phyloP scores from a whole-genome alignment of 2,329 filamentous ascomycete species.

The Pestalotiopsis fici region DNA sequence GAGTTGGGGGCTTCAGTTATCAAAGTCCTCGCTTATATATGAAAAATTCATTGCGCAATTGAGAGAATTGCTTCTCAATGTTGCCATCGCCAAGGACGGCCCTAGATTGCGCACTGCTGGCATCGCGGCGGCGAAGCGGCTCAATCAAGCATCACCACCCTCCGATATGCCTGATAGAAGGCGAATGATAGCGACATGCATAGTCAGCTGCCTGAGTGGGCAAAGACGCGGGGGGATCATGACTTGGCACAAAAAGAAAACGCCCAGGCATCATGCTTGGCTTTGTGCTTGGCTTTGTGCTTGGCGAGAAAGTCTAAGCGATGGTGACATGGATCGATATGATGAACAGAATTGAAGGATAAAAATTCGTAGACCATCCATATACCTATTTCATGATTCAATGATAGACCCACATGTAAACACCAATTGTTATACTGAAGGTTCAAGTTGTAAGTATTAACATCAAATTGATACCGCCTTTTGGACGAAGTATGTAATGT shows the following conservation, averaged over 20 bases:
- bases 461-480: no score
- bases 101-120: not conserved
- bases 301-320: not conserved
- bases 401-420: no score
- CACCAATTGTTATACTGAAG: no score
- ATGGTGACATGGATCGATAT: not conserved
- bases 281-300: conserved; percentile 3
- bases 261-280: conserved; percentile 2
- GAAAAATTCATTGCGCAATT: not conserved
- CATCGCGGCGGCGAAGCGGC: not conserved
- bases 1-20: not conserved
- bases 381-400: no score
- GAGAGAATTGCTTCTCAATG: not conserved
- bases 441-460: no score
- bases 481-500: no score
- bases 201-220: conserved; percentile 7
- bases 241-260: not conserved
- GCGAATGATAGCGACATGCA: not conserved
- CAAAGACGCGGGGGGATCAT: conserved; percentile 1
- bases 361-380: no score
- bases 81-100: not conserved
- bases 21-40: not conserved
- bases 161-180: not conserved
- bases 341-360: no score
- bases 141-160: not conserved